A percentile compares a stretch with the other conserved stretches of the same genome.
These are phyloP conservation scores for Termitomyces sp. DNA, from an alignment of 768 basidiomycete species.

Conservation along the genomic window DNA sequence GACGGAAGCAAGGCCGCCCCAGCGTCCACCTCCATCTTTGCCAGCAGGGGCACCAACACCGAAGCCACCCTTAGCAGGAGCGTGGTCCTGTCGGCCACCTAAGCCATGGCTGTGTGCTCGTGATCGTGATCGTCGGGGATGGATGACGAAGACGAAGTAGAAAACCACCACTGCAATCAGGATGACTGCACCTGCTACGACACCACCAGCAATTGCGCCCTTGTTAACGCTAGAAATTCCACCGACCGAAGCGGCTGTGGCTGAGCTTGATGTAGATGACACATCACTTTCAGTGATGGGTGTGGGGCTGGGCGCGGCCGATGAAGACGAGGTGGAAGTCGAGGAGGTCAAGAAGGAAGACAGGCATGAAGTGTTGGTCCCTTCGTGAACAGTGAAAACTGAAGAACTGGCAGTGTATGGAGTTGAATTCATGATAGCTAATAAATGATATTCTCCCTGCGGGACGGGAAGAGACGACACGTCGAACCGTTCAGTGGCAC, in stretches of 20 bases:
- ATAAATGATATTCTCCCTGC: constrained; percentile 43
- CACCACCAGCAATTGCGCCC: constrained; percentile 46
- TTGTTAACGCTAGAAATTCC: constrained; percentile 24
- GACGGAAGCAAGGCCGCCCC: constrained; percentile 17
- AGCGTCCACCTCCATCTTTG: constrained; percentile 2
- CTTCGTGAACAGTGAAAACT: constrained; percentile 25
- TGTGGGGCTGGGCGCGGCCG: constrained; percentile 12
- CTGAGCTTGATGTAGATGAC: constrained; percentile 9
- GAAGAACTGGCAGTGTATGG: constrained; percentile 11
- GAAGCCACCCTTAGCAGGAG: not conserved
- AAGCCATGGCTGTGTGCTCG: not conserved
- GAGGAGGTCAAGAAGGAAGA: constrained; percentile 10
- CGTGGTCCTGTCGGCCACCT: not conserved
- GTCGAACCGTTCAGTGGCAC: constrained; percentile 20
- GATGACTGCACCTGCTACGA: constrained; percentile 40
- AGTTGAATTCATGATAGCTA: constrained; percentile 17
- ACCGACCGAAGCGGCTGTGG: constrained; percentile 14
- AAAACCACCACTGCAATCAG: constrained; percentile 24
- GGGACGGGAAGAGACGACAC: constrained; percentile 44
- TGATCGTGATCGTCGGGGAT: constrained; percentile 1
- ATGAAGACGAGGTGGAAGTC: constrained; percentile 9
- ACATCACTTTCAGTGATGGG: constrained; percentile 10
- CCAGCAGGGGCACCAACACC: not conserved
- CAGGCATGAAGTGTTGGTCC: constrained; percentile 29
- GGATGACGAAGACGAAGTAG: constrained; percentile 22